phyloP scores from a whole-genome alignment of 2,329 filamentous ascomycete species.

The Fusarium algeriense region DNA sequence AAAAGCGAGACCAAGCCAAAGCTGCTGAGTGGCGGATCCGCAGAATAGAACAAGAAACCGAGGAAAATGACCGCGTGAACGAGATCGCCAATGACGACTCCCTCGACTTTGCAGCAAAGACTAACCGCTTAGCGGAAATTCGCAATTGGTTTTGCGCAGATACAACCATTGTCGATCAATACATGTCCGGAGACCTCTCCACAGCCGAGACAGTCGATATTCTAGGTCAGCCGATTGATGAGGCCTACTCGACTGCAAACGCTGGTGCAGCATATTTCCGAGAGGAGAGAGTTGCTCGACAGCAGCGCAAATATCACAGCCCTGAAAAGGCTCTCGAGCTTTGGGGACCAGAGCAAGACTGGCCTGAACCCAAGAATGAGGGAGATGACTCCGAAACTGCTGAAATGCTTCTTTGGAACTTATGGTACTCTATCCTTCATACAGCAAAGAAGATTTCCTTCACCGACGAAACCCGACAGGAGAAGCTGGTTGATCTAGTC shows the following conservation, averaged over 20 bases:
- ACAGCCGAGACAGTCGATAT: neutral
- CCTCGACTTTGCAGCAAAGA: neutral
- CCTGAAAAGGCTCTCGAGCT: neutral
- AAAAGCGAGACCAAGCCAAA: neutral
- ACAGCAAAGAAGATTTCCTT: neutral
- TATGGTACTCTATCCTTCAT: slow-evolving; percentile 4
- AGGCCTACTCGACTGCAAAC: slow-evolving; percentile 3
- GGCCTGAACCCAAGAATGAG: neutral
- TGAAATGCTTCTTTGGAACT: neutral
- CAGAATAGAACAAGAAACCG: neutral
- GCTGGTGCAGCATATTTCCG: neutral
- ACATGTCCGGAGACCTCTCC: neutral
- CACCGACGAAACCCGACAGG: neutral
- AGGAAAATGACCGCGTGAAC: neutral
- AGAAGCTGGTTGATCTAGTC: neutral
- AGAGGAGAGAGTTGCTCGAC: neutral
- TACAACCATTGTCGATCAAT: accelerated
- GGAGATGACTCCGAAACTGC: neutral
- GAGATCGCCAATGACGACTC: neutral
- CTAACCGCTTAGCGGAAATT: neutral
- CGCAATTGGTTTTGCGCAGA: slow-evolving; percentile 13
- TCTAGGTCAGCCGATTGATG: neutral
- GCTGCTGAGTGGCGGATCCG: accelerated
- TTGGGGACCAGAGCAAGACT: slow-evolving; percentile 8
- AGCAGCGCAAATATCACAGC: slow-evolving; percentile 1